Base-by-base conservation (phyloP, 352 stramenopile species). In the Globisporangium radiosum region DNA sequence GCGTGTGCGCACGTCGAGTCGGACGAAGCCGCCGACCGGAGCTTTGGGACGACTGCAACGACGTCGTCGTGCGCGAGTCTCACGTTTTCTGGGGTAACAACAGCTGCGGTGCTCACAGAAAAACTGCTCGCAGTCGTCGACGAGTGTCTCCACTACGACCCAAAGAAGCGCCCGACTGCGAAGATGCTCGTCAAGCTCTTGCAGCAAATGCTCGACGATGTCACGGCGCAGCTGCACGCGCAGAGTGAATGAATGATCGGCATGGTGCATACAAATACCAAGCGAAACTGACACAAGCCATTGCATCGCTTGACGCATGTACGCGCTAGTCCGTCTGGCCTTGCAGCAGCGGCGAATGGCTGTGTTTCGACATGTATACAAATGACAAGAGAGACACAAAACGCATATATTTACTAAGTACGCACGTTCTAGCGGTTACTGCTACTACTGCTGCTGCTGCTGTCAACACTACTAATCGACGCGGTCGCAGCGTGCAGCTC, bases 81-180 rank as follows among this genome's bases (percentile, higher is more conserved):
- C 33, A 71, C 67, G 50, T 57, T 71, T 36, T 63, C 63, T 1
- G 74, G 70, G 0, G 25, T 33, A 33, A 3, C 25, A 33, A 33
- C 25, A 33, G 70, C 72, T 7, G 66, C 66, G 13, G 62, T 75
- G 44, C 55, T 77, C 19, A 70, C 77, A 1, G 75, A 79, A 51
- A 81, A 77, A 52, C 52, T 88, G 6, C 69, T 79, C 25, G 56
- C 62, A 5, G 57, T 71, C 6, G 79, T 90, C 47, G 62, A 78
- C 44, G 75, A 81, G 19, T 92, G 80, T 53, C 61, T 92, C 17
- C 72, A 86, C 40, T 76, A 71, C 36, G 72, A 86, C 40, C 72
- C 80, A 6, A 80, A 72, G 54, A 75, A 76, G 48, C 70, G 82
- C 0, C 78, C 75, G 19, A 85, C 70, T 2, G 75, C 76, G 14